Evolutionary conservation across 2,329 filamentous ascomycete genomes (phyloP).

Genomic region (Lachnellula hyalina): DNA sequence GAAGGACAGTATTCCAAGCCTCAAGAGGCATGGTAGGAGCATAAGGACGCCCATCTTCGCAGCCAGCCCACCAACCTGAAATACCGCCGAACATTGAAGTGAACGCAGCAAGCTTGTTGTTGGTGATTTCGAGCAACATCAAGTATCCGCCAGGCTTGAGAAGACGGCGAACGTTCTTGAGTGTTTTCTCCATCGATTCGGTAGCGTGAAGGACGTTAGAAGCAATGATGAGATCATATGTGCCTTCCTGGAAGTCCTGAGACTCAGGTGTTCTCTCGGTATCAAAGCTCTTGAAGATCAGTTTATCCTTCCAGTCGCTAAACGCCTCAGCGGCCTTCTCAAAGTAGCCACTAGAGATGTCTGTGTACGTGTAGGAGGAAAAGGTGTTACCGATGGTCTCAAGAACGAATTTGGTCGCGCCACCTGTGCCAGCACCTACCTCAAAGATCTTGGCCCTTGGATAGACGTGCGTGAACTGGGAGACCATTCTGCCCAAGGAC

Average conservation of each 20-base stretch:
- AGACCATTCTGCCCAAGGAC: too few species aligned
- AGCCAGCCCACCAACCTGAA: constrained; percentile 30
- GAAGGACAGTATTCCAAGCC: constrained; percentile 21
- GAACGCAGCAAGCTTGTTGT: constrained; percentile 25
- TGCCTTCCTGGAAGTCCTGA: constrained; percentile 15
- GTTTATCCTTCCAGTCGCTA: too few species aligned
- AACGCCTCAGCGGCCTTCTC: too few species aligned
- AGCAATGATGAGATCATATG: constrained; percentile 22
- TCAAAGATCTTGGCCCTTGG: too few species aligned
- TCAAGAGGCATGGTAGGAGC: constrained; percentile 5
- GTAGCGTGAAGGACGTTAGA: constrained; percentile 25
- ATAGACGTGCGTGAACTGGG: too few species aligned
- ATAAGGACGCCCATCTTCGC: constrained; percentile 21
- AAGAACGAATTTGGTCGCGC: too few species aligned
- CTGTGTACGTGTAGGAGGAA: too few species aligned
- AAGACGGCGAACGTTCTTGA: constrained; percentile 27
- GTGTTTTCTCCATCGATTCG: constrained; percentile 19
- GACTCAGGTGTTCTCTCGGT: constrained; percentile 7
- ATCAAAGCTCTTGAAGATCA: constrained; percentile 29
- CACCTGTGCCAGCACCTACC: too few species aligned
- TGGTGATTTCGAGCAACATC: constrained; percentile 25
- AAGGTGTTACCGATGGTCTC: too few species aligned
- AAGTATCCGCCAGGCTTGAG: constrained; percentile 30
- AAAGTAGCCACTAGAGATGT: too few species aligned
- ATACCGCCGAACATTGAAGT: constrained; percentile 30